Evolutionary conservation across 768 basidiomycete genomes (phyloP), one percentile per base, ranked within the genome.

Genomic region (Tulasnella sp.): DNA sequence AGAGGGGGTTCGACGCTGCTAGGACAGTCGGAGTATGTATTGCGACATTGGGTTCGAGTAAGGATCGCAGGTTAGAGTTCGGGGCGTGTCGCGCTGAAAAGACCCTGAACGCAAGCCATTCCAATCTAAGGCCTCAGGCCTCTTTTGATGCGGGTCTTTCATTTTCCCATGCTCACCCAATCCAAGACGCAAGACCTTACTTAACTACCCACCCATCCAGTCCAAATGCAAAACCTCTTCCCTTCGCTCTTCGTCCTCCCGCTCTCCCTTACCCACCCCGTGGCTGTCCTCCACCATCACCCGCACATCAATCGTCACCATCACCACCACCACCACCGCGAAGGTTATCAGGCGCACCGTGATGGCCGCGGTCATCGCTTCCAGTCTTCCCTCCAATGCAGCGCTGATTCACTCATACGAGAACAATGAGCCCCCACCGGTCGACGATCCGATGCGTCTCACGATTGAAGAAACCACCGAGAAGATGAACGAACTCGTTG

Each of bases 371-470:
- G 39, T 65, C 64, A 70, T 70, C 6, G 69, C 47, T 32, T 32
- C 69, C 11, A 47, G 42, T 14, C 42, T 70, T 3, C 29, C 69
- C 35, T 70, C 69, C 29, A 70, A 41, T 11, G 47, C 69, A 22
- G 16, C 69, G 19, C 47, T 70, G 69, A 44, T n/a, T n/a, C 42
- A 41, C 3, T 47, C 69, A 6, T 70, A 70, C 44, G 69, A 70
- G 44, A 70, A 52, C 69, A 44, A 52, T 52, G 40, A 70, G 36
- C 41, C 69, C 17, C 35, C n/a, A 3, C 7, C 69, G 26, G 69
- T 70, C 69, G 35, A 65, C 26, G 71, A 66, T 47, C 71, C 71
- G 35, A 72, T 72, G 71, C 59, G 39, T 9, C 36, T 66, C n/a
- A 72, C 64, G 3, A 72, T 72, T 62, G n/a, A 22, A 5, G 71